Base-by-base conservation (phyloP, 768 basidiomycete genomes). In the Stropharia rugosoannulata region DNA sequence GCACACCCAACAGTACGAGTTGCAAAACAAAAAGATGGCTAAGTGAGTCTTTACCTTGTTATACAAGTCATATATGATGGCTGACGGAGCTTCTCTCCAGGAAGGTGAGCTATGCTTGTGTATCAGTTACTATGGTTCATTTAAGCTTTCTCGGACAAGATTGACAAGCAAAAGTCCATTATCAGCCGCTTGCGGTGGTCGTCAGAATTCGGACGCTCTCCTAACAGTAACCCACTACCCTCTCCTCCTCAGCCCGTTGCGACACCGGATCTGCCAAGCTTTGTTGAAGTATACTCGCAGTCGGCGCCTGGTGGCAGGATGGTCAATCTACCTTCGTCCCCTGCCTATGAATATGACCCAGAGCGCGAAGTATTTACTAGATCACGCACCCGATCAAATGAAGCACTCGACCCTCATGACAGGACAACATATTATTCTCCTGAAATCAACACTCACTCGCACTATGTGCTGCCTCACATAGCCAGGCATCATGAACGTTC, bases 191-290 rank as follows among this genome's bases (percentile, higher is more conserved):
- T 77, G 54, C 71, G 70, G 13, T 57, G 67, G 10, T 38, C 61
- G 52, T 36, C 58, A 37, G 13, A 59, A 56, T 54, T 59, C 44
- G 38, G 49, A 12, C 48, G 41, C 6, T 43, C 32, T 25, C 18
- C 48, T 51, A 62, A 64, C 48, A 64, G 66, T 37, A 84, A 84
- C 61, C 84, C 84, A 4, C 74, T 85, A 16, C 83, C 83, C 19
- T 66, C 71, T 40, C 83, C 83, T n/a, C 83, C 83, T 11, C 75
- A 79, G 53, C 83, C 81, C 2, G 65, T 83, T 6, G 72, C 79
- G 8, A 67, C 77, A 9, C 77, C 80, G 22, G 70, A 73, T 39
- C 69, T 80, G 16, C 76, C 79, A 10, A 49, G 72, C 10, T 75
- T 80, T 49, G 69, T 72, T 15, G 72, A 75, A 57, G 66, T 71